Base-by-base conservation (phyloP, 2,329 filamentous ascomycete genomes). In the Penicillium sp. region DNA sequence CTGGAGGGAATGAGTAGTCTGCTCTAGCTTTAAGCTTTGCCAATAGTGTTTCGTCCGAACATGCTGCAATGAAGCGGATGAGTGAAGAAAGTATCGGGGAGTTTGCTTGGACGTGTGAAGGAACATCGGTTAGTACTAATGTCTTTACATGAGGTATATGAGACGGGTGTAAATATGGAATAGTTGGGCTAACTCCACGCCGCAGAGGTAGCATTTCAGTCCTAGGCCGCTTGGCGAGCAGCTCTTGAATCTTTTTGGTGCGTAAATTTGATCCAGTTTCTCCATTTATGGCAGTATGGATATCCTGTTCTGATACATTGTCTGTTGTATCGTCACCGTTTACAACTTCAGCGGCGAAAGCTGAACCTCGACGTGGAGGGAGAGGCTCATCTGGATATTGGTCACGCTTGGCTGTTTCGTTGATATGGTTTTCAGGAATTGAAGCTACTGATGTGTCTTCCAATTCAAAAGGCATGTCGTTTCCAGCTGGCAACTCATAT, bases 1-100 rank as follows among this genome's bases (percentile, higher is more conserved):
- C 83, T 2, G 83, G 82, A n/a, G 83, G 82, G 2, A 85, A 71
- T 0, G 79, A 77, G 62, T 85, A 86, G 52, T 83, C 81, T n/a
- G 79, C 76, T 35, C 70, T 71, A 2, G 83, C 82, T 62, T 80
- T 77, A 12, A 81, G 73, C 4, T 69, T 75, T 20, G 83, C 81
- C 9, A 84, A 75, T 11, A 75, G 66, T 0, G 77, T 68, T 69
- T 86, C 83, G 54, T 81, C 76, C 14, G 82, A 81, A 62, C 82
- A 85, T 45, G 79, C 76, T 52, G 74, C 77, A 59, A 86, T 79
- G 65, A 84, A 85, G 12, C 76, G 69, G 47, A 77, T 80, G 5
- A 86, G 67, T 6, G 75, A 67, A 12, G 71, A 60, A 5, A 75
- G 59, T 18, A 82, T 69, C 0, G 71, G 63, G 1, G 77, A 77